A percentile compares a stretch with the other conserved stretches of the same genome.
Evolutionary conservation across 2,329 filamentous ascomycete species (phyloP).

Genomic region (Ceratocystis alfenasii): DNA sequence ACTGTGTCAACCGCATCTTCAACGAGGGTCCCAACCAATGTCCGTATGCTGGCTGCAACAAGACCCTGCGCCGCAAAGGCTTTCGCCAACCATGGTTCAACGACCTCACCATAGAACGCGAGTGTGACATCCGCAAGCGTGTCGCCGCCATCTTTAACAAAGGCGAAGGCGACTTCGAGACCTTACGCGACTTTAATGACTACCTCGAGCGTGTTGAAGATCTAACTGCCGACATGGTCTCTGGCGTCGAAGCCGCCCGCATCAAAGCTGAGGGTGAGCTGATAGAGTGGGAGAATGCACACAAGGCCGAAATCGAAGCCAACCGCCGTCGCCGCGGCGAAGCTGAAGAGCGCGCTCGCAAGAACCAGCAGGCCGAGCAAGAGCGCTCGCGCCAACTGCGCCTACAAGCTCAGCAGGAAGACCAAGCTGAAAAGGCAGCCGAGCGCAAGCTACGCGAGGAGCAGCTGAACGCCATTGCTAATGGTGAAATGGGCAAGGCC

Average conservation of each 20-base stretch:
- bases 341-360: slow-evolving; percentile 41
- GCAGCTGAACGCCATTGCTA: slow-evolving; percentile 57
- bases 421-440: slow-evolving; percentile 56
- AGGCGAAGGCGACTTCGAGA: slow-evolving; percentile 81
- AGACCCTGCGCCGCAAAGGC: slow-evolving; percentile 70
- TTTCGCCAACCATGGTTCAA: slow-evolving; percentile 86
- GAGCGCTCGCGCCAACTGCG: slow-evolving; percentile 44
- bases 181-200: slow-evolving; percentile 73
- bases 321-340: slow-evolving; percentile 45
- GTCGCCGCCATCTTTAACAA: slow-evolving; percentile 75
- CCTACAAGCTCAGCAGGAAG: slow-evolving; percentile 51
- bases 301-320: slow-evolving; percentile 55
- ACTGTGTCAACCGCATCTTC: slow-evolving; percentile 91
- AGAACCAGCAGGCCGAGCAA: slow-evolving; percentile 56
- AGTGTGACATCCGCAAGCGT: slow-evolving; percentile 78
- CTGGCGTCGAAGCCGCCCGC: slow-evolving; percentile 53
- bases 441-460: slow-evolving; percentile 53
- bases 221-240: slow-evolving; percentile 77
- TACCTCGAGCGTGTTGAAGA: slow-evolving; percentile 89
- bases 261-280: slow-evolving; percentile 36
- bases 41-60: slow-evolving; percentile 76
- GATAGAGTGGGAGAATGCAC: slow-evolving; percentile 56
- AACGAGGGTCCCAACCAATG: slow-evolving; percentile 82
- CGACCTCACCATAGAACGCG: slow-evolving; percentile 76
- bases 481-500: slow-evolving; percentile 48